These are phyloP conservation scores for Colletotrichum sidae DNA, from an alignment of 2,329 filamentous ascomycete species.

Conservation along the genomic window DNA sequence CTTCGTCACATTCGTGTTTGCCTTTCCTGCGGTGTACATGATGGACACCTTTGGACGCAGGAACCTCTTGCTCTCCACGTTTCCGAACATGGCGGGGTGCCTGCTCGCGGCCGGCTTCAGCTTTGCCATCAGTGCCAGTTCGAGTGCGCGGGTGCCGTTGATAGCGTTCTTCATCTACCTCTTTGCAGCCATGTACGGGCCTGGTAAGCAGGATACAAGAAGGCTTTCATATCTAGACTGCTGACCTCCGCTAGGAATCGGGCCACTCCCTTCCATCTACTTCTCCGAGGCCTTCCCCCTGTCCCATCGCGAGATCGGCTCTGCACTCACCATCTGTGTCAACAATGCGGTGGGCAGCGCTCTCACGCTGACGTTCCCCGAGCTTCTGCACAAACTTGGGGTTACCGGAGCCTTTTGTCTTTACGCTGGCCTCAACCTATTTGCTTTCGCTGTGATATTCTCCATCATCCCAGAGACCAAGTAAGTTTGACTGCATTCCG, in stretches of 20 bases:
- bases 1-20: slow-evolving; percentile 68
- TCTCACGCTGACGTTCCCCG: slow-evolving; percentile 56
- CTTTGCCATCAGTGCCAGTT: slow-evolving; percentile 58
- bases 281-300: slow-evolving; percentile 66
- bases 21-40: slow-evolving; percentile 68
- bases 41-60: slow-evolving; percentile 69
- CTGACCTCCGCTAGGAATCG: slow-evolving; percentile 41
- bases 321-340: slow-evolving; percentile 46
- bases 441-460: slow-evolving; percentile 73
- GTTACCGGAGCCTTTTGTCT: slow-evolving; percentile 66
- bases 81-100: slow-evolving; percentile 57
- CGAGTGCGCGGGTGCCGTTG: slow-evolving; percentile 56
- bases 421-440: slow-evolving; percentile 69
- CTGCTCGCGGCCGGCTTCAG: slow-evolving; percentile 58
- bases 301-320: slow-evolving; percentile 59
- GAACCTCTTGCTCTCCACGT: slow-evolving; percentile 57
- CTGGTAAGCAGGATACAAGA: slow-evolving; percentile 45
- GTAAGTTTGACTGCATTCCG: slow-evolving; percentile 29
- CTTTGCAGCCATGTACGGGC: slow-evolving; percentile 63
- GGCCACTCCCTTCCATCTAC: slow-evolving; percentile 54
- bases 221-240: neutral
- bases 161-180: slow-evolving; percentile 69
- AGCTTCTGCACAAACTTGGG: slow-evolving; percentile 53
- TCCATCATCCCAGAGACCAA: slow-evolving; percentile 69
- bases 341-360: slow-evolving; percentile 45